These are phyloP conservation scores for Cucurbita moschata DNA, from an alignment of 306 rosid species.

Conservation along the genomic window DNA sequence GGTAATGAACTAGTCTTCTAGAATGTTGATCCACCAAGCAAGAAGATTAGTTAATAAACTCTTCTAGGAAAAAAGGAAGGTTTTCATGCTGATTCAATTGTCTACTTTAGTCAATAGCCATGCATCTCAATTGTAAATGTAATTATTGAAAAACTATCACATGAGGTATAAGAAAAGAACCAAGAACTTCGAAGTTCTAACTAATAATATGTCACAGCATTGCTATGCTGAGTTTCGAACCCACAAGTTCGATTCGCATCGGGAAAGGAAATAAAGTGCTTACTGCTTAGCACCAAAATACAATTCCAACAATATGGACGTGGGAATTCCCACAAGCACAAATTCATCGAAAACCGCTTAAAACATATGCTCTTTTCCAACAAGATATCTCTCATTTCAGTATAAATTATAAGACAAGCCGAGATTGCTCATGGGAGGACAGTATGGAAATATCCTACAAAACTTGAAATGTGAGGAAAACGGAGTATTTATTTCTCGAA, in stretches of 20 bases:
- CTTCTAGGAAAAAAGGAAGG: not conserved
- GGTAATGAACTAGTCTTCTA: too few species aligned
- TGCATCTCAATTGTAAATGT: not conserved
- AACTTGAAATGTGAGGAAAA: conserved; percentile 12
- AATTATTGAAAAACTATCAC: not conserved
- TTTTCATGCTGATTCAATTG: not conserved
- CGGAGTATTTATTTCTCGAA: conserved; percentile 11
- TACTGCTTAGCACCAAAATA: not conserved
- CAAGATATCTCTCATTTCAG: conserved; percentile 3
- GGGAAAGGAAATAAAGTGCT: not conserved
- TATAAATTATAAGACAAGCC: conserved; percentile 1
- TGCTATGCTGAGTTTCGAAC: not conserved
- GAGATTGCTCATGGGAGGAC: not conserved
- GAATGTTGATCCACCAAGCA: too few species aligned
- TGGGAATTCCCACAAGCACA: conserved; percentile 3
- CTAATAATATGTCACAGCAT: not conserved
- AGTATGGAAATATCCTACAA: conserved; percentile 9
- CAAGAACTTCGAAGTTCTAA: not conserved
- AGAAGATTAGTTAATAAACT: not conserved
- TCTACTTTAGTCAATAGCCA: not conserved
- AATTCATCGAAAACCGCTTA: conserved; percentile 1
- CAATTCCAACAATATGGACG: not conserved
- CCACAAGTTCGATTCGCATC: not conserved
- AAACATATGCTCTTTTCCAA: not conserved
- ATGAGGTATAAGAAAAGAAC: not conserved